phyloP scores from a whole-genome alignment of 257 asterid genomes.

The Parsonsia alboflavescens region DNA sequence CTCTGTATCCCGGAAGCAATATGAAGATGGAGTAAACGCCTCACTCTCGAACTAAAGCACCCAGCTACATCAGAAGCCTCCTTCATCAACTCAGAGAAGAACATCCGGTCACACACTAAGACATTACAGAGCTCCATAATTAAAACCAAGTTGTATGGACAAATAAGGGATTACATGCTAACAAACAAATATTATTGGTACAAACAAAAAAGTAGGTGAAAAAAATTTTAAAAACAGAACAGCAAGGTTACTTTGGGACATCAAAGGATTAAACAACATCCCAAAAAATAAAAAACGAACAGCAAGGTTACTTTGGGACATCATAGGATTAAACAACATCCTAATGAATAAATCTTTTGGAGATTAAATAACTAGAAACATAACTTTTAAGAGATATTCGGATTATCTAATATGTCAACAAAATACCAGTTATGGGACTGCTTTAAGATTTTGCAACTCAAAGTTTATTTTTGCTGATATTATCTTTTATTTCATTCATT shows the following conservation, averaged over 20 bases:
- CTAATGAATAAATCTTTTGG: not conserved
- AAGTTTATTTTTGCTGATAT: not conserved
- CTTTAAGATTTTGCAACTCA: not conserved
- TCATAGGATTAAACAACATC: not conserved
- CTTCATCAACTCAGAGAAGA: slow-evolving; percentile 71
- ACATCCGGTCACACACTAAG: slow-evolving; percentile 72
- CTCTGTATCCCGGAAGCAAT: slow-evolving; percentile 46
- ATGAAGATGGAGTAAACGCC: slow-evolving; percentile 70
- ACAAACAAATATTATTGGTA: not conserved
- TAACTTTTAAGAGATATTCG: not conserved
- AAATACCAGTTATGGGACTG: not conserved
- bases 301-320: not conserved
- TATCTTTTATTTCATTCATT: not conserved
- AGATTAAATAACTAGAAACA: not conserved
- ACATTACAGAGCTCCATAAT: slow-evolving; percentile 15
- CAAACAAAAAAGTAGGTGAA: not conserved
- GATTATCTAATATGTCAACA: not conserved
- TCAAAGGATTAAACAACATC: not conserved
- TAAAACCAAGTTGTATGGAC: slow-evolving; percentile 3
- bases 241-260: not conserved
- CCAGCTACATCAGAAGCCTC: slow-evolving; percentile 78
- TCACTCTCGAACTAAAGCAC: slow-evolving; percentile 72
- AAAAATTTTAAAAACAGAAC: not conserved
- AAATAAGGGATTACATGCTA: too few relatives aligned
- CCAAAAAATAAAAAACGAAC: not conserved